Percentiles rank a stretch among this genome's conserved stretches.
phyloP scores from a whole-genome alignment of 83 land plant genomes.

The Larix sibirica region DNA sequence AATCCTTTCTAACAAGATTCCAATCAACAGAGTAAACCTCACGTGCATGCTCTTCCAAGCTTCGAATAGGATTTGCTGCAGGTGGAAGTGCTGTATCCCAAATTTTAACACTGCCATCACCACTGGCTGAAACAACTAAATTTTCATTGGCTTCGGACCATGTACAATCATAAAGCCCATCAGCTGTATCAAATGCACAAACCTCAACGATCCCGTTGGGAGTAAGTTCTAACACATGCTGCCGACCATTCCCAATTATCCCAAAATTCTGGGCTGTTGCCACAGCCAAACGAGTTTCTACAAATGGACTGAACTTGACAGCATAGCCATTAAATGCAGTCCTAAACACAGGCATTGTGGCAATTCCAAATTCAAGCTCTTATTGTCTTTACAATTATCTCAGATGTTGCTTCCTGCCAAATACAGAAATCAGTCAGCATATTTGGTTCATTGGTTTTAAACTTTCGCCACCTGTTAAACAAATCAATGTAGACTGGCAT shows the following conservation, averaged over 20 bases:
- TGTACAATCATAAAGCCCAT: conserved; percentile 85
- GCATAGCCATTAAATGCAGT: conserved; percentile 89
- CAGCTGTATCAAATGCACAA: conserved; percentile 78
- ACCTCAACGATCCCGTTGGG: conserved; percentile 49
- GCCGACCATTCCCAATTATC: conserved; percentile 94
- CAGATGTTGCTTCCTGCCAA: no score
- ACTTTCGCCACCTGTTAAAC: no score
- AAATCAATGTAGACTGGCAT: no score
- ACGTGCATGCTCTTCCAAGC: conserved; percentile 81
- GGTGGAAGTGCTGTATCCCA: conserved; percentile 84
- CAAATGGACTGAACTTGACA: conserved; percentile 92
- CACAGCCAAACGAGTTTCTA: conserved; percentile 85
- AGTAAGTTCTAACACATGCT: conserved; percentile 78
- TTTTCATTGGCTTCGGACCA: conserved; percentile 96
- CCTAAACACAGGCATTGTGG: conserved; percentile 77
- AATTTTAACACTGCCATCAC: conserved; percentile 91
- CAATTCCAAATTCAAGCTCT: background rate
- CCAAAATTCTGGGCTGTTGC: conserved; percentile 97
- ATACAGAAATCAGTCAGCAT: no score
- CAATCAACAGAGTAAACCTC: conserved; percentile 85
- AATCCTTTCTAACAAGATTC: conserved; percentile 87
- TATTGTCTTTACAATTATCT: background rate
- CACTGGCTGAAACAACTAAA: conserved; percentile 84
- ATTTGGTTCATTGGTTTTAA: no score
- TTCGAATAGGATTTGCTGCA: conserved; percentile 71